These are phyloP conservation scores for Apocynum venetum DNA, from an alignment of 257 asterid species.

Conservation along the genomic window DNA sequence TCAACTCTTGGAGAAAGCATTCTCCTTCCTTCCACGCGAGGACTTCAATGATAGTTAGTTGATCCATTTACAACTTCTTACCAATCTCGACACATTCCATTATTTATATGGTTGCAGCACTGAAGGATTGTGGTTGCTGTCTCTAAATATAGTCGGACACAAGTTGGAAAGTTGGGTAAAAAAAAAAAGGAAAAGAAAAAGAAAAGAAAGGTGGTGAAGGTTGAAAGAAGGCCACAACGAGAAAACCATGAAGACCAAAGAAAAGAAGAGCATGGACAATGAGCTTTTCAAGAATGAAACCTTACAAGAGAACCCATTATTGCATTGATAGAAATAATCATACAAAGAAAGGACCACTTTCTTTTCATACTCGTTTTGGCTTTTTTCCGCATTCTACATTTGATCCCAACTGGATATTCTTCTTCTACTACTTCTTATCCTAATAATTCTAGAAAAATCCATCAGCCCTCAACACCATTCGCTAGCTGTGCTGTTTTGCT, in stretches of 20 bases:
- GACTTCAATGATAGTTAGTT: too few species aligned
- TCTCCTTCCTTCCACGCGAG: too few species aligned
- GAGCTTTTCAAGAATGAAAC: conserved; percentile 15
- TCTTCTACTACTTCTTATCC: neutral
- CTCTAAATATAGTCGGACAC: too few species aligned
- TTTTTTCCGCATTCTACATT: conserved; percentile 10
- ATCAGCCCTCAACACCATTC: neutral
- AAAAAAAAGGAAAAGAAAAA: too few species aligned
- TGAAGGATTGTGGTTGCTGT: too few species aligned
- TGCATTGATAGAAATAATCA: conserved; percentile 18
- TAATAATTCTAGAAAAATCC: conserved; percentile 6
- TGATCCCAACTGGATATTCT: conserved; percentile 36
- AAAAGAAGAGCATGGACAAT: conserved; percentile 12
- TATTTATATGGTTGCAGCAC: too few species aligned
- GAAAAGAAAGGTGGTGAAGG: neutral
- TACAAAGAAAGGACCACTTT: conserved; percentile 25
- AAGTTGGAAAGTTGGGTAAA: too few species aligned
- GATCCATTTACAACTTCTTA: too few species aligned
- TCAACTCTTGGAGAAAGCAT: too few species aligned
- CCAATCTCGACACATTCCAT: too few species aligned
- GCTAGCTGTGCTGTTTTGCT: neutral
- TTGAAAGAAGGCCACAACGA: neutral
- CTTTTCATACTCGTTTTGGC: conserved; percentile 11
- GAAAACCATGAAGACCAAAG: neutral
- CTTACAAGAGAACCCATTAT: conserved; percentile 16